Evolutionary conservation across 805 yeast genomes (phyloP).

Genomic region (Wickerhamia fluorescens): DNA sequence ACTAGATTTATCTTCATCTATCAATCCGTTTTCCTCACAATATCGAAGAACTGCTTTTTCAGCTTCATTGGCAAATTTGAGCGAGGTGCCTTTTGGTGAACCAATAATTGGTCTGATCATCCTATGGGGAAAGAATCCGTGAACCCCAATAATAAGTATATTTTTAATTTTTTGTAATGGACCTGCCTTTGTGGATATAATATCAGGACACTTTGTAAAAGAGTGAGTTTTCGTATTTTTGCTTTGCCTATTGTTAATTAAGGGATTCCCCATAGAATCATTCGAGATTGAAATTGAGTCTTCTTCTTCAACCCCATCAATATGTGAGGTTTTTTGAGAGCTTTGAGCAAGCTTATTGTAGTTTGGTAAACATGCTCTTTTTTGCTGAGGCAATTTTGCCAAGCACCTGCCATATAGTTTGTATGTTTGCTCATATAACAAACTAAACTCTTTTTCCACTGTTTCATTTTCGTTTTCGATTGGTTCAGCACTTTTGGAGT

Average conservation of each 20-base stretch:
- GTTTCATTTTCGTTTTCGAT: constrained; percentile 8
- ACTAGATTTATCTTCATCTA: constrained; percentile 24
- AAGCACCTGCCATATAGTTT: constrained; percentile 31
- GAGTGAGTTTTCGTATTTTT: constrained; percentile 6
- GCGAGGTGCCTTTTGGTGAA: constrained; percentile 93
- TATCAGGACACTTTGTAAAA: constrained; percentile 5
- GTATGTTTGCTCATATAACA: constrained; percentile 29
- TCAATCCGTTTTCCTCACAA: constrained; percentile 40
- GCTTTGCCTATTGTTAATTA: constrained; percentile 34
- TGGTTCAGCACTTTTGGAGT: constrained; percentile 5
- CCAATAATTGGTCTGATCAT: constrained; percentile 84
- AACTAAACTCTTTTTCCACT: constrained; percentile 25
- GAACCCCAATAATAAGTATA: constrained; percentile 84
- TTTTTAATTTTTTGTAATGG: constrained; percentile 38
- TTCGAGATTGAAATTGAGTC: constrained; percentile 31
- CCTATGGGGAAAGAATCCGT: constrained; percentile 90
- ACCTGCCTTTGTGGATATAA: constrained; percentile 20
- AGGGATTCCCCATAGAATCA: constrained; percentile 34
- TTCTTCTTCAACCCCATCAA: constrained; percentile 16
- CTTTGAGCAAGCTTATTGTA: constrained; percentile 17
- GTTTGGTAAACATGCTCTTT: constrained; percentile 35
- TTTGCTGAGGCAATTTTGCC: constrained; percentile 27
- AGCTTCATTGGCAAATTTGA: constrained; percentile 85
- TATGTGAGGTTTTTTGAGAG: too few relatives aligned
- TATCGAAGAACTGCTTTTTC: constrained; percentile 65